A percentile compares a stretch with the other conserved stretches of the same genome.
Evolutionary conservation across 352 stramenopile species (phyloP).

Genomic region (Globisporangium cederbergense): DNA sequence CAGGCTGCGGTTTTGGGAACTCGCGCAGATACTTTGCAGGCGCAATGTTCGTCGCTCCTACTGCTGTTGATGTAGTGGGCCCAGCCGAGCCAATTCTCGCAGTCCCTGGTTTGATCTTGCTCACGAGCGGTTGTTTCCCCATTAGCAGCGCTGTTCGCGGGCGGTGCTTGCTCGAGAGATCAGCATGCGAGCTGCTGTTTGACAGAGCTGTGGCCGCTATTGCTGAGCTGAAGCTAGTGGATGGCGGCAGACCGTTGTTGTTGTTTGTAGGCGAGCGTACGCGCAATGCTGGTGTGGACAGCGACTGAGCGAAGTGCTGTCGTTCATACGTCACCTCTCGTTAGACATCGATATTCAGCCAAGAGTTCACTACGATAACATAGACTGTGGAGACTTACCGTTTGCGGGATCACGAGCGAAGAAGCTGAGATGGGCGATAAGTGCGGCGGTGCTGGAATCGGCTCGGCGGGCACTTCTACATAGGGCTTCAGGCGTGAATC

Average conservation of each 20-base stretch:
- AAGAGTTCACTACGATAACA: not conserved
- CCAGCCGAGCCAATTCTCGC: not conserved
- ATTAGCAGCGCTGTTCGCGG: constrained; percentile 8
- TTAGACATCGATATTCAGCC: not conserved
- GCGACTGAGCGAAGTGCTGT: constrained; percentile 34
- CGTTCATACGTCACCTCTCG: not conserved
- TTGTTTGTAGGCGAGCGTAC: constrained; percentile 26
- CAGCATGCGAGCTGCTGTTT: not conserved
- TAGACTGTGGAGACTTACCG: constrained; percentile 19
- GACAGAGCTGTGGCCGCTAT: not conserved
- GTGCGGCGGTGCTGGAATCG: constrained; percentile 31
- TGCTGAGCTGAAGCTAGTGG: not conserved
- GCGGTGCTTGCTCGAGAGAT: constrained; percentile 1
- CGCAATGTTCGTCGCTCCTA: not conserved
- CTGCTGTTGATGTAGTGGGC: not conserved
- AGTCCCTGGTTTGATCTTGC: not conserved
- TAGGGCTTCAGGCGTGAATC: constrained; percentile 21
- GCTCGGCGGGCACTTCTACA: constrained; percentile 37
- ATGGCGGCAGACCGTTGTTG: not conserved
- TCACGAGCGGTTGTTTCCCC: not conserved
- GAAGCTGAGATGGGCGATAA: constrained; percentile 32
- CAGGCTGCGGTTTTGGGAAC: constrained; percentile 50
- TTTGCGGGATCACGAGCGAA: constrained; percentile 36
- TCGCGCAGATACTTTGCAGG: constrained; percentile 48
- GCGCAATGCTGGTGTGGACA: constrained; percentile 38